Base-by-base conservation (phyloP, 1,284 basidiomycete species). In the Ganoderma multipileum region DNA sequence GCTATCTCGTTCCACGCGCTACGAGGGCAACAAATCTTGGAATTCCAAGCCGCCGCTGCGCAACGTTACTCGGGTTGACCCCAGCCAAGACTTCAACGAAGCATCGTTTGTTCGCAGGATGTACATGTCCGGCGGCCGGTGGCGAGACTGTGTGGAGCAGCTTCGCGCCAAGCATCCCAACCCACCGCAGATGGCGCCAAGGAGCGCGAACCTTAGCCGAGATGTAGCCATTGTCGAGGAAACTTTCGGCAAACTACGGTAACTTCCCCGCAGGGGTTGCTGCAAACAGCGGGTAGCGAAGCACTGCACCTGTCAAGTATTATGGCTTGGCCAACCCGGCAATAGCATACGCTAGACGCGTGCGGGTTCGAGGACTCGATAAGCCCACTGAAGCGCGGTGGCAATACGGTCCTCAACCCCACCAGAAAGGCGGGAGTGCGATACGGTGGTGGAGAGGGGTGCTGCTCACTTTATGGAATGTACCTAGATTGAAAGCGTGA, bases 391-490 rank as follows among this genome's bases (percentile, higher is more conserved):
- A n/a, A n/a, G 4, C 11, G 6, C 47, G 47, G 47, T 52, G 23
- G 47, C 47, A 52, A 52, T 52, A 26, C 4, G 1, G 16, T 30
- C 52, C 16, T 33, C 52, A 16, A 3, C 33, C 52, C 26, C 52
- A 30, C 12, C 14, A 30, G 18, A 20, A 55, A 16, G 28, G 3
- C 52, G 33, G 33, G 20, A n/a, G 39, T n/a, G 2, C 44, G 38
- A 47, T 8, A 47, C 36, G 61, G 30, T 60, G 23, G 7, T 41
- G 26, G 41, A 33, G 47, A 28, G 30, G 26, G 9, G 28, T 28
- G 16, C 12, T 41, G 78, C 81, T 61, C 38, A 87, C 90, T 79
- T 93, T 93, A 77, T 93, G 91, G 80, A 93, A 93, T 3, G 92
- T 93, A 50, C 91, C 91, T 91, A 71, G 26, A 61, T 54, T 23